These are phyloP conservation scores for Ceratocystis harringtonii DNA, from an alignment of 2,329 filamentous ascomycete species.

Conservation along the genomic window DNA sequence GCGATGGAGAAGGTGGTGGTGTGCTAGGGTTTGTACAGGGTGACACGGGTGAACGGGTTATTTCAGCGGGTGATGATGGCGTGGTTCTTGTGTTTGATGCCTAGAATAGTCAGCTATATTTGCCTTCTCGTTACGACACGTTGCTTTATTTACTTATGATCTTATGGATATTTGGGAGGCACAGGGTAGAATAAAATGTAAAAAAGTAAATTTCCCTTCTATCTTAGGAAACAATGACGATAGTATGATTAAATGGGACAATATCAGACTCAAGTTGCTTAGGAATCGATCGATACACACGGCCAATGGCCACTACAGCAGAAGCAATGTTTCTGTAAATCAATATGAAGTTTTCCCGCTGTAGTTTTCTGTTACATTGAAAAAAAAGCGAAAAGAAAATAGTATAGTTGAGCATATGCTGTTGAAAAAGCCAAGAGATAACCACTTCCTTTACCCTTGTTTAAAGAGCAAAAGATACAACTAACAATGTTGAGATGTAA, in stretches of 20 bases:
- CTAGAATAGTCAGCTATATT: constrained; percentile 21
- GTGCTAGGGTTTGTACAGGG: constrained; percentile 84
- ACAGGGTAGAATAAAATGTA: constrained; percentile 9
- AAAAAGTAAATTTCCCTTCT: background rate
- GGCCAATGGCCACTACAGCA: too few relatives aligned
- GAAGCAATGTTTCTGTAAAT: too few relatives aligned
- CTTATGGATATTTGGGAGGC: background rate
- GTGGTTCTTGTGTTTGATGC: constrained; percentile 53
- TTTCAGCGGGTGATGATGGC: constrained; percentile 84
- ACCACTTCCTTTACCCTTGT: background rate
- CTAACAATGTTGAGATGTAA: constrained; percentile 2
- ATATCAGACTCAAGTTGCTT: background rate
- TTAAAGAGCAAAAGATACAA: constrained; percentile 3
- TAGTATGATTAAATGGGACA: background rate
- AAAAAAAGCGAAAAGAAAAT: background rate
- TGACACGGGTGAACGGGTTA: constrained; percentile 53
- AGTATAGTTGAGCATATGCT: background rate
- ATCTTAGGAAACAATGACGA: background rate
- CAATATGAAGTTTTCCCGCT: background rate
- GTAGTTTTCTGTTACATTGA: background rate
- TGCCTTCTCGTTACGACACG: background rate
- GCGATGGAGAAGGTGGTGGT: constrained; percentile 73
- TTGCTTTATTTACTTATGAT: background rate
- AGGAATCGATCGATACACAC: too few relatives aligned
- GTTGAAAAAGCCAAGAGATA: background rate